These are phyloP conservation scores for Vanilla planifolia DNA, from an alignment of 106 monocot genomes.

Conservation along the genomic window DNA sequence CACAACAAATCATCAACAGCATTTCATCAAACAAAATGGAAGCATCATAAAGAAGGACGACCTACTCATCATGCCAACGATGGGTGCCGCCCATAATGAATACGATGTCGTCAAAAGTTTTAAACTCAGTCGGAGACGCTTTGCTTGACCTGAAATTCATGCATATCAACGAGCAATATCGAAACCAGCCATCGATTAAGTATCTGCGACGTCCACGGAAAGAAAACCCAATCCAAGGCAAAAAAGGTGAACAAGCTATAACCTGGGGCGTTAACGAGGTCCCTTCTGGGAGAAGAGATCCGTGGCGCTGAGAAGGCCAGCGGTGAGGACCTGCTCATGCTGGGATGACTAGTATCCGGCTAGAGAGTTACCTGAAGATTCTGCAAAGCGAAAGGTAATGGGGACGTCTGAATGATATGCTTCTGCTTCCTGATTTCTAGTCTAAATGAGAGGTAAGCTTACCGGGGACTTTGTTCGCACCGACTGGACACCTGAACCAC, in stretches of 20 bases:
- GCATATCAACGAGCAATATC: background rate
- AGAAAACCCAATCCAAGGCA: background rate
- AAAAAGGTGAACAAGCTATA: background rate
- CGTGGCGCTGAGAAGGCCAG: background rate
- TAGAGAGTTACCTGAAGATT: too few species aligned
- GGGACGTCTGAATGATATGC: too few species aligned
- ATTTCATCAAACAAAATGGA: conserved; percentile 5
- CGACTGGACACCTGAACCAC: too few species aligned
- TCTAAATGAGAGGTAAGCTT: too few species aligned
- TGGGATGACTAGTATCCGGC: too few species aligned
- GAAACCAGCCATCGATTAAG: background rate
- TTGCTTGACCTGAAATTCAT: background rate
- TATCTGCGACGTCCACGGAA: background rate
- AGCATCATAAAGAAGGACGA: background rate
- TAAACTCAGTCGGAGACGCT: background rate
- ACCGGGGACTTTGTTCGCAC: too few species aligned
- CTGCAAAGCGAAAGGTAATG: too few species aligned
- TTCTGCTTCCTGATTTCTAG: too few species aligned
- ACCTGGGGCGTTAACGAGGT: background rate
- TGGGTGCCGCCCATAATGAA: background rate
- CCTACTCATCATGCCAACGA: background rate
- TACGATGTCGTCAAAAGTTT: background rate
- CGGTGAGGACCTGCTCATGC: conserved; percentile 4
- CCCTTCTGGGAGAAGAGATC: background rate
- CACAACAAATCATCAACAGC: background rate